Evolutionary conservation across 176 grass and related monocot genomes (phyloP).

Genomic region (Hsuehochloa calcarea): DNA sequence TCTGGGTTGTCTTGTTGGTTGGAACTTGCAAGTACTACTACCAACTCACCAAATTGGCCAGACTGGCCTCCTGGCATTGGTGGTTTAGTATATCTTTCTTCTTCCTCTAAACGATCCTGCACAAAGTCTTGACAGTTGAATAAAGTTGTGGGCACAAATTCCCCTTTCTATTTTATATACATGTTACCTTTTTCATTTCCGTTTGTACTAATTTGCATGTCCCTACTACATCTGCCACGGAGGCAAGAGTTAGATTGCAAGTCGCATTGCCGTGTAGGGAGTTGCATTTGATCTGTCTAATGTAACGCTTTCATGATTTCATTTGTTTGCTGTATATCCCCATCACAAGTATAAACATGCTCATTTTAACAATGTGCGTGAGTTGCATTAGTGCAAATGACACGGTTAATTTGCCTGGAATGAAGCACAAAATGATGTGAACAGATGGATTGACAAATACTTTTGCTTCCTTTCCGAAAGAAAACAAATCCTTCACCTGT

Average conservation of each 20-base stretch:
- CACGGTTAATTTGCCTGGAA: background rate
- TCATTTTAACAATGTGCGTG: background rate
- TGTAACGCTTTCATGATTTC: background rate
- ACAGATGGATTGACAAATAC: background rate
- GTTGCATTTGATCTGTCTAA: background rate
- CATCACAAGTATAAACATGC: background rate
- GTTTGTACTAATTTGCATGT: background rate
- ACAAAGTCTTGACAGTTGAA: background rate
- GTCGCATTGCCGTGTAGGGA: conserved; percentile 12
- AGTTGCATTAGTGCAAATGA: background rate
- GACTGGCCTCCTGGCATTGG: background rate
- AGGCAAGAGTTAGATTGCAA: background rate
- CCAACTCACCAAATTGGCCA: conserved; percentile 1
- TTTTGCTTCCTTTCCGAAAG: background rate
- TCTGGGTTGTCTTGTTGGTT: conserved; percentile 1
- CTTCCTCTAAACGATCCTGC: background rate
- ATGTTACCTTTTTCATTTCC: background rate
- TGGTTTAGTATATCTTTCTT: background rate
- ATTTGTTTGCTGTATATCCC: background rate
- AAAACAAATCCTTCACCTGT: background rate
- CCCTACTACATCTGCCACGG: background rate
- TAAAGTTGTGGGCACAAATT: conserved; percentile 15
- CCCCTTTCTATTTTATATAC: background rate
- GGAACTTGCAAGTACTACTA: background rate
- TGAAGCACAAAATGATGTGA: background rate